Evolutionary conservation across 768 basidiomycete genomes (phyloP).

Genomic region (Daedaleopsis nitida): DNA sequence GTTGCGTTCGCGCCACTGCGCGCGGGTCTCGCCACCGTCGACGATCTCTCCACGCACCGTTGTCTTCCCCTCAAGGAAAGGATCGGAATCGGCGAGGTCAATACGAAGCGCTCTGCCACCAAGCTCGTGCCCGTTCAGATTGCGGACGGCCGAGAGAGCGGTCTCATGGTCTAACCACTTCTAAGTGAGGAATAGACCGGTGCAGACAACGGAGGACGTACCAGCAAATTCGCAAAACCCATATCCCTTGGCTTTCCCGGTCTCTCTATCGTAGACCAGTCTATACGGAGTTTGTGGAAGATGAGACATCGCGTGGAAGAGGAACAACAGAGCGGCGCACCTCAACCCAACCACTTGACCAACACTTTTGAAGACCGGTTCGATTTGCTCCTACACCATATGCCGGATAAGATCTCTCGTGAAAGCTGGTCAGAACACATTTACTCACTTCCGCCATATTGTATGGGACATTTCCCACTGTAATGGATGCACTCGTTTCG

Average conservation of each 20-base stretch:
- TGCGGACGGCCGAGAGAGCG: slow-evolving; percentile 91
- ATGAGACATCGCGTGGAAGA: background rate
- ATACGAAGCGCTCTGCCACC: slow-evolving; percentile 92
- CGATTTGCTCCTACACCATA: slow-evolving; percentile 65
- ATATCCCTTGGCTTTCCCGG: slow-evolving; percentile 93
- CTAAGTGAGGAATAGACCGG: slow-evolving; percentile 1
- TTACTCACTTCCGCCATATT: slow-evolving; percentile 77
- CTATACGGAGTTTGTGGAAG: slow-evolving; percentile 38
- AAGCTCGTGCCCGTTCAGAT: slow-evolving; percentile 90
- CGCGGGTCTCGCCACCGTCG: slow-evolving; percentile 63
- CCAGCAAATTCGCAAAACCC: slow-evolving; percentile 93
- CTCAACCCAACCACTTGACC: slow-evolving; percentile 90
- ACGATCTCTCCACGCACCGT: slow-evolving; percentile 82
- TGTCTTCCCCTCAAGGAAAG: slow-evolving; percentile 88
- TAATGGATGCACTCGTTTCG: slow-evolving; percentile 1
- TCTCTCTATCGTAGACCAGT: slow-evolving; percentile 87
- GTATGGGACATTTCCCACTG: slow-evolving; percentile 89
- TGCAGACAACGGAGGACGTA: slow-evolving; percentile 42
- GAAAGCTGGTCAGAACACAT: background rate
- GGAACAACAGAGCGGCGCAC: slow-evolving; percentile 36
- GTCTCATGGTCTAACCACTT: slow-evolving; percentile 84
- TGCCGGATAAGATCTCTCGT: background rate
- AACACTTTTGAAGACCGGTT: slow-evolving; percentile 86
- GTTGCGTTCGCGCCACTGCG: slow-evolving; percentile 53
- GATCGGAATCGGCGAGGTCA: slow-evolving; percentile 92